phyloP scores from a whole-genome alignment of 164 flowering plant genomes.

The Sextonia rubra region DNA sequence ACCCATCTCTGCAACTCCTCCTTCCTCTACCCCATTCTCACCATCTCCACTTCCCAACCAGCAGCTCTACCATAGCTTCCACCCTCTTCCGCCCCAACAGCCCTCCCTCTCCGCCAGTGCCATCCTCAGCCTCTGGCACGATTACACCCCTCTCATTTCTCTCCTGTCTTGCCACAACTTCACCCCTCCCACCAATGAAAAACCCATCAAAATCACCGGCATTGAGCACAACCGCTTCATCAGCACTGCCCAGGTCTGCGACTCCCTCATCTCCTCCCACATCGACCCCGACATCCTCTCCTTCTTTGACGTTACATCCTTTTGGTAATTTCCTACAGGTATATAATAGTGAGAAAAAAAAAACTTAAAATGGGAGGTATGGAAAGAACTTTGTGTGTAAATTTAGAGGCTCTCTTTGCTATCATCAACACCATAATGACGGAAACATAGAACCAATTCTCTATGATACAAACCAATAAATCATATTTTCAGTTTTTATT shows the following conservation, averaged over 20 bases:
- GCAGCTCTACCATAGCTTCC: conserved; percentile 71
- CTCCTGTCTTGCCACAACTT: conserved; percentile 60
- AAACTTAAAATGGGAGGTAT: too few species aligned
- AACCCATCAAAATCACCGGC: conserved; percentile 72
- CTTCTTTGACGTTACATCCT: too few species aligned
- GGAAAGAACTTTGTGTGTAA: too few species aligned
- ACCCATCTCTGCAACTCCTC: conserved; percentile 33
- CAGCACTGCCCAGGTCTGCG: conserved; percentile 70
- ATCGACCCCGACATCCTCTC: conserved; percentile 36
- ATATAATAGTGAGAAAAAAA: too few species aligned
- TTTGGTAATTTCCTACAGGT: too few species aligned
- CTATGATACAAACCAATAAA: too few species aligned
- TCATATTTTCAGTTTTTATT: too few species aligned
- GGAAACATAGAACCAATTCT: too few species aligned
- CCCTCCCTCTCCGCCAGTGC: conserved; percentile 41
- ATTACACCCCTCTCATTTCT: conserved; percentile 68
- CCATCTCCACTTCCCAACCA: conserved; percentile 14
- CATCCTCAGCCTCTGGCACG: conserved; percentile 71
- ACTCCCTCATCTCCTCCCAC: conserved; percentile 44
- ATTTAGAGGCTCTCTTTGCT: too few species aligned
- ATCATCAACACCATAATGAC: too few species aligned
- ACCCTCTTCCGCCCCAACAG: conserved; percentile 63
- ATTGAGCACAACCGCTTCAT: conserved; percentile 75
- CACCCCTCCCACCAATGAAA: conserved; percentile 60
- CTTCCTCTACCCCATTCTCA: conserved; percentile 12